Evolutionary conservation across 2,329 filamentous ascomycete species (phyloP).

Genomic region (Helicocarpus griseus): DNA sequence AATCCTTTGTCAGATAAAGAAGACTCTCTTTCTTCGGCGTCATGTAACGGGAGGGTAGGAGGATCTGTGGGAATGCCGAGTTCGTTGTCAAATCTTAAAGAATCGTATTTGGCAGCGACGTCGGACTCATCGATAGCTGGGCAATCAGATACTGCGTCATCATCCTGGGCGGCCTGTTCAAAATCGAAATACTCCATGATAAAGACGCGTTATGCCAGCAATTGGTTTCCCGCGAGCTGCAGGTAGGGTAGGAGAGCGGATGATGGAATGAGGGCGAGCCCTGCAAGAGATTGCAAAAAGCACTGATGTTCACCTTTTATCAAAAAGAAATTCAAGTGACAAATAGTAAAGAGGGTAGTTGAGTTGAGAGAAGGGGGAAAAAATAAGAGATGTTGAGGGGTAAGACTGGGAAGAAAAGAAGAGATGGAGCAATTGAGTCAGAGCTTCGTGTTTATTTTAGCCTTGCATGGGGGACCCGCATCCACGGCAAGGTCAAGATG

Average conservation of each 20-base stretch:
- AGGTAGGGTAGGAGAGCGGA: too few species aligned
- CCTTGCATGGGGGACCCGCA: too few species aligned
- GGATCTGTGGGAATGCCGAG: conserved; percentile 29
- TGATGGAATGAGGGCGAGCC: too few species aligned
- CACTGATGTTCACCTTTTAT: too few species aligned
- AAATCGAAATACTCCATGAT: conserved; percentile 41
- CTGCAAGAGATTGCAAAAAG: too few species aligned
- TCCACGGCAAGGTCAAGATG: background rate
- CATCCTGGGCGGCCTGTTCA: conserved; percentile 34
- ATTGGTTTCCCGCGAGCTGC: background rate
- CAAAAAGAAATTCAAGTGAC: too few species aligned
- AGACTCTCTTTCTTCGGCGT: conserved; percentile 13
- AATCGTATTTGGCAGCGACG: conserved; percentile 27
- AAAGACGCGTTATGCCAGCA: background rate
- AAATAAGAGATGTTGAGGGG: background rate
- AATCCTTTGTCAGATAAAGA: conserved; percentile 21
- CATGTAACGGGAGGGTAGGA: conserved; percentile 15
- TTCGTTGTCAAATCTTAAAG: conserved; percentile 33
- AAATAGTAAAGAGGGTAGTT: too few species aligned
- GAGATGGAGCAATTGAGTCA: background rate
- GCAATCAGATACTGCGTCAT: conserved; percentile 31
- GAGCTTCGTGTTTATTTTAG: background rate
- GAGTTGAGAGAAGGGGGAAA: background rate
- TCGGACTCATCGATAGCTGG: conserved; percentile 31
- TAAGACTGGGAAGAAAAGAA: background rate